Evolutionary conservation across 495 filamentous ascomycete species (phyloP), one percentile per base, ranked within the genome.

Genomic region (Hypoxylon rickii): DNA sequence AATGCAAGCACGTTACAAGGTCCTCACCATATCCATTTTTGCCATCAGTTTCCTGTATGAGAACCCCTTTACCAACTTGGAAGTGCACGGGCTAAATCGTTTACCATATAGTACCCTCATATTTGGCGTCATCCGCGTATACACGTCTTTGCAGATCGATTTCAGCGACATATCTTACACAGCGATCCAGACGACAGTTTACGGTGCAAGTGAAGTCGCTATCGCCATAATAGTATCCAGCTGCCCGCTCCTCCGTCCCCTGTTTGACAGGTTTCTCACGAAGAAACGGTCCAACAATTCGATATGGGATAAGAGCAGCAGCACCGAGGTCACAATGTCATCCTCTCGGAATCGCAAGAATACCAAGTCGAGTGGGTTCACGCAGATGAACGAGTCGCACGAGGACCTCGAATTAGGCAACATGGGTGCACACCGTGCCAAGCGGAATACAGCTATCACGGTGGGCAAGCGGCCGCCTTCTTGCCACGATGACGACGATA

Each of bases 11-110:
- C 52, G 53, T 1, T 66, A 73, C 46, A 72, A 70, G 42, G 29
- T 70, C 20, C 44, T 61, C 0, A 58, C 70, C 11, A 64, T 47
- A 6, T 62, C 63, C 11, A 68, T 76, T 12, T 73, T 73, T 39
- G 15, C 69, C 13, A 56, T 75, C 2, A 67, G 71, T 3, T 59
- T 68, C 37, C 70, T 75, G 73, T 74, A 57, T 51, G 72, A 50
- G 44, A 37, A 26, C 13, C 8, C 26, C 37, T 11, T n/a, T 10
- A 31, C n/a, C 3, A 33, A 1, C 1, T 36, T 19, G 7, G 19
- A 3, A 10, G 18, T 21, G 8, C 18, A 1, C 34, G 26, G 38
- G 17, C 55, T 64, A 33, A 64, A 31, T 24, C 8, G n/a, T 21
- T 20, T 16, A 22, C 15, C 22, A 44, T 37, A 8, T 34, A 64